phyloP scores from a whole-genome alignment of 2,329 filamentous ascomycete species.

The Fusarium oligoseptatum region DNA sequence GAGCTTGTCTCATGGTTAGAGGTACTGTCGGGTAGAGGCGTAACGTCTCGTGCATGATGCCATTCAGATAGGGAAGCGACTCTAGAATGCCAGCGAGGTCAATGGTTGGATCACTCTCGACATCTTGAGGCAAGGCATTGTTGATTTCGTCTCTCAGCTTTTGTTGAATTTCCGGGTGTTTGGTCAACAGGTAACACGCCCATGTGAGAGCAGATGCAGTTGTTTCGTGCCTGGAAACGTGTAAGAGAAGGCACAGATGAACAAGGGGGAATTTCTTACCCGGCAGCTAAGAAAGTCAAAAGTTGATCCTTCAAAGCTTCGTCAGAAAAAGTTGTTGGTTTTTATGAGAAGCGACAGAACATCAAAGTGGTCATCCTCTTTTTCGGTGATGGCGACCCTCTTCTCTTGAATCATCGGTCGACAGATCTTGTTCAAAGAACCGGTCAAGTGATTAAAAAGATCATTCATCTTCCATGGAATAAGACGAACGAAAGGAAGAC shows the following conservation, averaged over 20 bases:
- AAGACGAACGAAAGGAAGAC: conserved; percentile 16
- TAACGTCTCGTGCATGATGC: conserved; percentile 76
- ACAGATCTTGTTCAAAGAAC: conserved; percentile 24
- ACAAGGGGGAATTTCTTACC: not conserved
- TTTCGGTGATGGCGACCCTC: conserved; percentile 60
- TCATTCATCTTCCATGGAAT: conserved; percentile 41
- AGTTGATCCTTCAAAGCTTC: conserved; percentile 66
- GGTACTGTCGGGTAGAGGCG: conserved; percentile 77
- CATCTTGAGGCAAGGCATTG: not conserved
- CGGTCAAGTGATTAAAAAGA: conserved; percentile 26
- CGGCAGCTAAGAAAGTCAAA: conserved; percentile 64
- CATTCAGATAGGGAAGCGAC: conserved; percentile 76
- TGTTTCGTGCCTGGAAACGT: conserved; percentile 27
- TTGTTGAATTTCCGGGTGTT: conserved; percentile 28
- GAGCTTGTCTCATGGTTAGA: conserved; percentile 71
- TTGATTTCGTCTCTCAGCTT: conserved; percentile 35
- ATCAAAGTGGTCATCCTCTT: conserved; percentile 66
- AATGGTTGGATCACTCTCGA: conserved; percentile 44
- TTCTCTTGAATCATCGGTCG: conserved; percentile 58
- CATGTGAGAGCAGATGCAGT: conserved; percentile 38
- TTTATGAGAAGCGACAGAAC: conserved; percentile 72
- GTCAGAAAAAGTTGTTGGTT: conserved; percentile 65
- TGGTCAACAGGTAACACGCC: conserved; percentile 38
- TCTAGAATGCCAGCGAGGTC: conserved; percentile 69
- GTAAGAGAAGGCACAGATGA: not conserved